Evolutionary conservation across 768 basidiomycete species (phyloP).

Genomic region (Rhizopogon vinicolor): DNA sequence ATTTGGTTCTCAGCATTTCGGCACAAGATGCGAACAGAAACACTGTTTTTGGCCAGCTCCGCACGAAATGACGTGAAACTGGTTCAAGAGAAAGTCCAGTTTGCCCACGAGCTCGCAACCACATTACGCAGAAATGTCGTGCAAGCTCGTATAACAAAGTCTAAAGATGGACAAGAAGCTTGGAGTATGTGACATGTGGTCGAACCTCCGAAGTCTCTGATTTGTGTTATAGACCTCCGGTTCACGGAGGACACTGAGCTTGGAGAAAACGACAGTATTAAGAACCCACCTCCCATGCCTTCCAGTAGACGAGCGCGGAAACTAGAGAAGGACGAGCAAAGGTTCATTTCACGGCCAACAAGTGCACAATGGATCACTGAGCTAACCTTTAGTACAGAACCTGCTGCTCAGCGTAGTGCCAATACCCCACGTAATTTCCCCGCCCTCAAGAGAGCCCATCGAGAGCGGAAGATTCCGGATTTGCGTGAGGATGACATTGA

Average conservation of each 20-base stretch:
- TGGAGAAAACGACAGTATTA: slow-evolving; percentile 80
- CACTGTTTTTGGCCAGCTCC: slow-evolving; percentile 33
- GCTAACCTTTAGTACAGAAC: slow-evolving; percentile 19
- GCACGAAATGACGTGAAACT: slow-evolving; percentile 39
- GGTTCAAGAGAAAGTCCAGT: slow-evolving; percentile 50
- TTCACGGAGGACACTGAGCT: slow-evolving; percentile 82
- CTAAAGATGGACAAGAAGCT: slow-evolving; percentile 34
- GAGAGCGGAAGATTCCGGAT: slow-evolving; percentile 57
- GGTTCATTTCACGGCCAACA: slow-evolving; percentile 13
- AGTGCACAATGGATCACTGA: background rate
- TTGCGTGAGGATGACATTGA: slow-evolving; percentile 79
- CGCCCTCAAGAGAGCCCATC: slow-evolving; percentile 65
- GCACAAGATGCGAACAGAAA: slow-evolving; percentile 58
- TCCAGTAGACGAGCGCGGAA: slow-evolving; percentile 46
- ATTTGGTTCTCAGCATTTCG: slow-evolving; percentile 54
- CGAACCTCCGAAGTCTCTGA: background rate
- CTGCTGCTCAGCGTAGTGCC: slow-evolving; percentile 26
- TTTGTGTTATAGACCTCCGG: slow-evolving; percentile 50
- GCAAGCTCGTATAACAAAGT: slow-evolving; percentile 57
- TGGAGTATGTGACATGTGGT: slow-evolving; percentile 46
- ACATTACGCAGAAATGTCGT: slow-evolving; percentile 82
- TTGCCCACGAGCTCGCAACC: slow-evolving; percentile 67
- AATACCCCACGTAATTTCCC: slow-evolving; percentile 49
- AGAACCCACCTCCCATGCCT: slow-evolving; percentile 44
- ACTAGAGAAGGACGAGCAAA: slow-evolving; percentile 33